phyloP scores from a whole-genome alignment of 1,284 basidiomycete species.

The Taiwanofungus camphoratus region DNA sequence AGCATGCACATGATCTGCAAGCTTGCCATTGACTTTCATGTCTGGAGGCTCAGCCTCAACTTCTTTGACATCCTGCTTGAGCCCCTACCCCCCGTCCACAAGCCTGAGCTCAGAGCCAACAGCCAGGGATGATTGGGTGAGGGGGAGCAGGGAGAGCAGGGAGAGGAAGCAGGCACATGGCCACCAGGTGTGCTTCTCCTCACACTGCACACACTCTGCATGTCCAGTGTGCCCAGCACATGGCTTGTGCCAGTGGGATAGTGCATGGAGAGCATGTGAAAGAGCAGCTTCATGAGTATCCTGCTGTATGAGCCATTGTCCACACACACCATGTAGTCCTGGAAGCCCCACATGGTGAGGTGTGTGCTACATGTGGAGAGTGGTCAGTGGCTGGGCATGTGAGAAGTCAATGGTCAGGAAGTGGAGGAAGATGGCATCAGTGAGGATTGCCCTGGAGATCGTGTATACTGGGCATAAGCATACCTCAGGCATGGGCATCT shows the following conservation, averaged over 20 bases:
- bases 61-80: constrained; percentile 33
- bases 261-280: constrained; percentile 21
- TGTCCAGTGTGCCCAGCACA: constrained; percentile 18
- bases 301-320: constrained; percentile 70
- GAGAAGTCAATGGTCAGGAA: constrained; percentile 78
- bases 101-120: neutral
- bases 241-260: constrained; percentile 14
- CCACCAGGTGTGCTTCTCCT: constrained; percentile 18
- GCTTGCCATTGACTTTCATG: constrained; percentile 43
- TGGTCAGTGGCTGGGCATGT: too few species aligned
- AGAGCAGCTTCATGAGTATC: constrained; percentile 31
- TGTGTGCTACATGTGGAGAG: constrained; percentile 22
- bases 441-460: constrained; percentile 78
- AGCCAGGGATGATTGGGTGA: neutral
- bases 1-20: constrained; percentile 30
- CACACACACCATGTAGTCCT: constrained; percentile 59
- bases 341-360: constrained; percentile 73
- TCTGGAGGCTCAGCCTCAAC: constrained; percentile 28
- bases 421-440: constrained; percentile 77
- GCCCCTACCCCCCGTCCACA: too few species aligned
- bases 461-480: constrained; percentile 86
- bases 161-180: constrained; percentile 2
- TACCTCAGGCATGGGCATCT: constrained; percentile 64
- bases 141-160: constrained; percentile 8
- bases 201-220: constrained; percentile 17